Evolutionary conservation across 225 moss, liverwort and hornwort species (phyloP).

Genomic region (Pleurozium schreberi): DNA sequence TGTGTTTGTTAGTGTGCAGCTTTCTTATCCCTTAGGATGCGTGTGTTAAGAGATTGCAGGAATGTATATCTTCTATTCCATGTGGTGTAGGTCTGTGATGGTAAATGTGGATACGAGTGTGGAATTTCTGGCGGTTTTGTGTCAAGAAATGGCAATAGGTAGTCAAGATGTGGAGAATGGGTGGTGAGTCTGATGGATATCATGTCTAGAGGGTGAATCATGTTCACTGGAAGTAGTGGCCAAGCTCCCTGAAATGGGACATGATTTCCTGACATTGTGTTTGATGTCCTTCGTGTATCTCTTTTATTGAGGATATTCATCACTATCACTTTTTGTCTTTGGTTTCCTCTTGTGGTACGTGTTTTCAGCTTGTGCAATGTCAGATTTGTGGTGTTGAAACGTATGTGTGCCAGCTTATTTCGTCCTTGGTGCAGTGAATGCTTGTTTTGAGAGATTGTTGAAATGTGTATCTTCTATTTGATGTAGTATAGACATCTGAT

Average conservation of each 20-base stretch:
- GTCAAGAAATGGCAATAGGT: neutral
- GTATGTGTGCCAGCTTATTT: neutral
- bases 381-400: too few relatives aligned
- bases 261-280: neutral
- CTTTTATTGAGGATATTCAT: conserved; percentile 8
- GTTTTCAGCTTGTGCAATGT: neutral
- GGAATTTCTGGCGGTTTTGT: too few relatives aligned
- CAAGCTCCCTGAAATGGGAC: neutral
- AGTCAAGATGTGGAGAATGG: neutral
- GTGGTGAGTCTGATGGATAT: neutral
- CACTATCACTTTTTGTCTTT: neutral
- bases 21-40: neutral
- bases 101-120: neutral
- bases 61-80: neutral
- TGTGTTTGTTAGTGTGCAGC: too few relatives aligned
- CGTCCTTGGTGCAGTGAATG: neutral
- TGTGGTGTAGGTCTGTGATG: neutral
- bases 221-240: neutral
- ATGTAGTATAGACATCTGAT: neutral
- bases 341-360: too few relatives aligned
- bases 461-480: neutral
- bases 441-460: too few relatives aligned
- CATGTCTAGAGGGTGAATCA: neutral
- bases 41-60: neutral
- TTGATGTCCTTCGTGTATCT: neutral